Percentiles rank a stretch among this genome's conserved stretches.
These are phyloP conservation scores for Penicillium lividum DNA, from an alignment of 495 filamentous ascomycete species.

Conservation along the genomic window DNA sequence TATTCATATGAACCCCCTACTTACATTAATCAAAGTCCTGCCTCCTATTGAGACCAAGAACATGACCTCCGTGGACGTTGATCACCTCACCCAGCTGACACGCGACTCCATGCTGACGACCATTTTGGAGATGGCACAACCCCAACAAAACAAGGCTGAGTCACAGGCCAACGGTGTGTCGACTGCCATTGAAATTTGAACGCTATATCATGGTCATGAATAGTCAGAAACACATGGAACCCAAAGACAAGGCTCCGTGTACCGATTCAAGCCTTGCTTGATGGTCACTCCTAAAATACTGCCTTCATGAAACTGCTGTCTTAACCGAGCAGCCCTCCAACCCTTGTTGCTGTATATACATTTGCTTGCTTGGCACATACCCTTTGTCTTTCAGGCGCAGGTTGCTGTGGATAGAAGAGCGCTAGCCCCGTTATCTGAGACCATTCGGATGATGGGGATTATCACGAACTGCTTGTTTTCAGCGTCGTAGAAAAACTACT, in stretches of 20 bases:
- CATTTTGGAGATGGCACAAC: slow-evolving; percentile 60
- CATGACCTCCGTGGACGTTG: slow-evolving; percentile 78
- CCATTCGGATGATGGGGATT: background rate
- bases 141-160: slow-evolving; percentile 24
- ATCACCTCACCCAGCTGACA: slow-evolving; percentile 68
- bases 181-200: slow-evolving; percentile 44
- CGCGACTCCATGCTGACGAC: slow-evolving; percentile 80
- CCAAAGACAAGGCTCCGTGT: background rate
- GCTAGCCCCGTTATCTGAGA: background rate
- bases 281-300: background rate
- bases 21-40: slow-evolving; percentile 55
- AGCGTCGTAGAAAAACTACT: background rate
- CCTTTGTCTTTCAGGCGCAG: slow-evolving; percentile 1
- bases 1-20: background rate
- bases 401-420: slow-evolving; percentile 12
- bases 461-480: background rate
- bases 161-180: slow-evolving; percentile 33
- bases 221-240: background rate
- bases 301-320: background rate
- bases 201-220: background rate
- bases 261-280: background rate
- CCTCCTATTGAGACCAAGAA: slow-evolving; percentile 82
- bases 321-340: background rate
- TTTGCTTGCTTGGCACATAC: slow-evolving; percentile 16
- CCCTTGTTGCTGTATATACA: slow-evolving; percentile 7